These are phyloP conservation scores for Mimosa bimucronata DNA, from an alignment of 306 rosid genomes.

Conservation along the genomic window DNA sequence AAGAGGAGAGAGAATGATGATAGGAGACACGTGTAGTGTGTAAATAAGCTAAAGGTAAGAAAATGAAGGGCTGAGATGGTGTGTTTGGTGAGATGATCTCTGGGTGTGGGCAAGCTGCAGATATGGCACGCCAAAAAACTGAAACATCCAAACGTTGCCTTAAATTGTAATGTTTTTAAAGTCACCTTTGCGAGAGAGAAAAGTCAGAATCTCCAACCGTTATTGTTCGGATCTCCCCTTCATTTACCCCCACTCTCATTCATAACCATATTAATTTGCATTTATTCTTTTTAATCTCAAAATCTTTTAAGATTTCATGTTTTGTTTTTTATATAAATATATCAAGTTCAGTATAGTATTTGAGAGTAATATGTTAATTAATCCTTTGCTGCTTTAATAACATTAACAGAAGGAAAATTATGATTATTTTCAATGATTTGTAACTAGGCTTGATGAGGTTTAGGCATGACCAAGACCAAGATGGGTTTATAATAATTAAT, in stretches of 20 bases:
- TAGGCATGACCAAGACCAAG: not conserved
- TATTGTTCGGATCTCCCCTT: conserved; percentile 36
- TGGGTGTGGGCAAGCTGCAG: conserved; percentile 31
- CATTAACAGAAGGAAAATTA: not conserved
- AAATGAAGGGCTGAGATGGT: conserved; percentile 65
- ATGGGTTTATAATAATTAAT: too few species aligned
- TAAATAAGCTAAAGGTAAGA: conserved; percentile 49
- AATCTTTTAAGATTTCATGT: not conserved
- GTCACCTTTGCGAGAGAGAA: conserved; percentile 33
- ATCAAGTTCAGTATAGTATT: not conserved
- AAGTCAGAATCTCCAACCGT: conserved; percentile 37
- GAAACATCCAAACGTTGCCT: conserved; percentile 52
- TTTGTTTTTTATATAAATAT: not conserved
- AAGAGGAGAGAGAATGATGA: conserved; percentile 19
- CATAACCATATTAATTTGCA: conserved; percentile 45
- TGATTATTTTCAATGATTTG: not conserved
- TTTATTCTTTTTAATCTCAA: conserved; percentile 10
- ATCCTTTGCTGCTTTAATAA: not conserved
- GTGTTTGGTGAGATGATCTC: conserved; percentile 50
- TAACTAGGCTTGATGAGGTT: not conserved
- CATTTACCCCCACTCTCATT: conserved; percentile 24
- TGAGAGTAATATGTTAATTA: not conserved
- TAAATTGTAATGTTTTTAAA: conserved; percentile 43
- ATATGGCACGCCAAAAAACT: conserved; percentile 28
- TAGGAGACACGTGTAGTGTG: conserved; percentile 67